Conservation (phyloP, 2,329 filamentous ascomycete species). For the Pseudopyricularia javanii region DNA sequence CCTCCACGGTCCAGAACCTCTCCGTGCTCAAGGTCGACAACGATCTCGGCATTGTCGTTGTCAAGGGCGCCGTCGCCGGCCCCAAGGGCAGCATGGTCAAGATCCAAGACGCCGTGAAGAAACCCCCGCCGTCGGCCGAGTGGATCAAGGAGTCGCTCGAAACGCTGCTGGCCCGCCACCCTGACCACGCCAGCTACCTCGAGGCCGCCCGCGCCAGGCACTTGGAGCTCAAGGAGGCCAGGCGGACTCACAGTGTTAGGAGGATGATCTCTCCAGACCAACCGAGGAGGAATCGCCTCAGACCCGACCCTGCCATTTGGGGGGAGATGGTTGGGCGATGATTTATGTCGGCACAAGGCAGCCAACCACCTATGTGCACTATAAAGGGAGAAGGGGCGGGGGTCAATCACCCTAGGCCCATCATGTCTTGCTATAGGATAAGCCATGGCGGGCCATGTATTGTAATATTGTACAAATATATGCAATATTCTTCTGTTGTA, state of each 20-base stretch:
- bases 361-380: no score
- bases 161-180: conserved; percentile 32
- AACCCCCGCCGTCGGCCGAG: conserved; percentile 42
- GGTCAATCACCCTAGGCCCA: neutral
- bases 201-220: conserved; percentile 36
- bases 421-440: neutral
- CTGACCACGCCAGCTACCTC: conserved; percentile 30
- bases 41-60: conserved; percentile 75
- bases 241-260: conserved; percentile 26
- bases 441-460: neutral
- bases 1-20: conserved; percentile 82
- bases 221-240: conserved; percentile 38
- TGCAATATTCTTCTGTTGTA: conserved; percentile 4
- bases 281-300: neutral
- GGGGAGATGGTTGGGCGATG: neutral
- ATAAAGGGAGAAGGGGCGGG: neutral
- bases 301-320: neutral
- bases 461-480: conserved; percentile 3
- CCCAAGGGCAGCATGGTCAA: conserved; percentile 78
- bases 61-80: conserved; percentile 77
- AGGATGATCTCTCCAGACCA: conserved; percentile 12
- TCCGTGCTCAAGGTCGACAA: conserved; percentile 80
- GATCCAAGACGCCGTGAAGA: conserved; percentile 85
- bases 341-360: no score
- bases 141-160: conserved; percentile 33